Evolutionary conservation across 108 stramenopile genomes (phyloP), one percentile per base, ranked within the genome.

Genomic region (Cylindrotheca fusiformis): DNA sequence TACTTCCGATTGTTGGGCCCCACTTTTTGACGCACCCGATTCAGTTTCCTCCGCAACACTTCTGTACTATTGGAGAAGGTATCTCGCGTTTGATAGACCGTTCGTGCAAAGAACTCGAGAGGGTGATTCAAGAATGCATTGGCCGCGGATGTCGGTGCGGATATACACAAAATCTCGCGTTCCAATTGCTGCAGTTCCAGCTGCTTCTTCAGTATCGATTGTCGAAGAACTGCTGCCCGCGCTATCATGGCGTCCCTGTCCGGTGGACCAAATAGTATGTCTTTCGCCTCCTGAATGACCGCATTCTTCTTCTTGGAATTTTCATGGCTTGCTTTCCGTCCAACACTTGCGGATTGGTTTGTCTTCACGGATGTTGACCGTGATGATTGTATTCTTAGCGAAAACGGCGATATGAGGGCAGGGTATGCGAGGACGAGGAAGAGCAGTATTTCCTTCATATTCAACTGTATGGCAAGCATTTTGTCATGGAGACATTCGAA

Each of bases 151-250:
- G 64, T 45, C n/a, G 61, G 30, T 20, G 66, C 53, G 21, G 73
- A 61, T 17, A 45, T 68, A 74, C 84, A 86, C 6, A 65, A 12
- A 32, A 86, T 86, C 36, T 67, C 52, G 14, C 81, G 67, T 60
- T 86, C 85, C 5, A 86, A 44, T 19, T 66, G 52, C 65, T 80
- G 81, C 45, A 86, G 59, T 75, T 82, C 74, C 22, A 80, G 51
- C 23, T 80, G 73, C 52, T 86, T 72, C 31, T 73, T 47, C 12
- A 83, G 67, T 55, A 86, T 86, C 20, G 75, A 67, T 24, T 64
- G 72, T 21, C 83, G 74, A 12, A 84, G 50, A 4, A 81, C 77
- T 47, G 72, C 83, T n/a, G 83, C 77, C 33, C 74, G 52, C 14
- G 83, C 77, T 33, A 58, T 61, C 60, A 81, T 67, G 0, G 60